phyloP scores from a whole-genome alignment of 768 basidiomycete species.

The Brasilioporus rufonigricans region DNA sequence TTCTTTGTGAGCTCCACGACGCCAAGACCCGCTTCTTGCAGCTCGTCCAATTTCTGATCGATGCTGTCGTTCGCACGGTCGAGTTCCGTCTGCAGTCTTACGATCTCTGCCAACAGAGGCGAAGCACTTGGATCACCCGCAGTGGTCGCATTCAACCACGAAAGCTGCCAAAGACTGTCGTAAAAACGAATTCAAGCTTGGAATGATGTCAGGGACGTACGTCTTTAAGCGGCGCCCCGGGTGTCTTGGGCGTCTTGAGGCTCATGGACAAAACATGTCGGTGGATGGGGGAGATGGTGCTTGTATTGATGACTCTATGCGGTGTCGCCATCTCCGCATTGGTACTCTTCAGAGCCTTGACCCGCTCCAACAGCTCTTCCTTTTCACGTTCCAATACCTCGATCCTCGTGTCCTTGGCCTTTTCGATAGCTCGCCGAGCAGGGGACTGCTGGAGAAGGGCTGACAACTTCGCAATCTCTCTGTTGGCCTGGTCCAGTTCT shows the following conservation, averaged over 20 bases:
- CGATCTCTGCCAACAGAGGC: slow-evolving; percentile 70
- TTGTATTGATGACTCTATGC: slow-evolving; percentile 49
- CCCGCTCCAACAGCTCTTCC: slow-evolving; percentile 70
- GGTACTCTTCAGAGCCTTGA: slow-evolving; percentile 55
- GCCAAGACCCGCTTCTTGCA: slow-evolving; percentile 77
- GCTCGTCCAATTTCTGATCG: slow-evolving; percentile 83
- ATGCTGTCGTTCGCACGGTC: slow-evolving; percentile 80
- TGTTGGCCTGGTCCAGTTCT: slow-evolving; percentile 75
- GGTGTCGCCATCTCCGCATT: slow-evolving; percentile 57
- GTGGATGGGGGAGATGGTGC: slow-evolving; percentile 74
- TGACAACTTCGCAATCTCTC: slow-evolving; percentile 70
- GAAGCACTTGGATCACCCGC: slow-evolving; percentile 51
- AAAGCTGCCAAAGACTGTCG: slow-evolving; percentile 44
- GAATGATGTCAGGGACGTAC: slow-evolving; percentile 40
- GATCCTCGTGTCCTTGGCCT: slow-evolving; percentile 72
- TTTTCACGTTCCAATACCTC: slow-evolving; percentile 75
- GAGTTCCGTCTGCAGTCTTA: slow-evolving; percentile 70
- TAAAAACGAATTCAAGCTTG: slow-evolving; percentile 6
- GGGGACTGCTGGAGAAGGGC: slow-evolving; percentile 68
- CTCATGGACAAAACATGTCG: slow-evolving; percentile 70
- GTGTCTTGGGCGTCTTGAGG: slow-evolving; percentile 68
- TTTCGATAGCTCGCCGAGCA: slow-evolving; percentile 73
- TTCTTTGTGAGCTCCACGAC: slow-evolving; percentile 68
- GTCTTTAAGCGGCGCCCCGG: slow-evolving; percentile 74
- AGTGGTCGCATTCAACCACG: slow-evolving; percentile 67